phyloP scores from a whole-genome alignment of 2,329 filamentous ascomycete species.

The Zymoseptoria crescenta region DNA sequence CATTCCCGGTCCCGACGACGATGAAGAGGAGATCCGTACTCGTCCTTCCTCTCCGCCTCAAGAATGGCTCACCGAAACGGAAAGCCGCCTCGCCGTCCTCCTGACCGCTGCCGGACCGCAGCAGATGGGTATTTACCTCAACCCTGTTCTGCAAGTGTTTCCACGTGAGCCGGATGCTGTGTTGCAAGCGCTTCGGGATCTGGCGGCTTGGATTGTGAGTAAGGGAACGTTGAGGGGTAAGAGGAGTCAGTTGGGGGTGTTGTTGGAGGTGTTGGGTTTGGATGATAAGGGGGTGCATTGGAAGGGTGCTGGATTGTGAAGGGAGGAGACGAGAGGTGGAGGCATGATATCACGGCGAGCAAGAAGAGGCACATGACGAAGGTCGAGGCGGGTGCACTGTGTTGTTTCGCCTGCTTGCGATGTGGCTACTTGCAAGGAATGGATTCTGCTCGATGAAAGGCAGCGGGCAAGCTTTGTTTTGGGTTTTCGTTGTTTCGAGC shows the following conservation, averaged over 20 bases:
- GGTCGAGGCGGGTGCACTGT: no score
- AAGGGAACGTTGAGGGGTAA: constrained; percentile 8
- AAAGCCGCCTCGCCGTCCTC: constrained; percentile 7
- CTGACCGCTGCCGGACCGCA: constrained; percentile 8
- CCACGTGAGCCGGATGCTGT: constrained; percentile 9
- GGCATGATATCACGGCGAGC: no score
- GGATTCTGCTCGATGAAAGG: no score
- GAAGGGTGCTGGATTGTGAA: constrained; percentile 5
- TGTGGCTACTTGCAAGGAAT: no score
- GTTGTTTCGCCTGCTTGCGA: no score
- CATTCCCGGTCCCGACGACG: constrained; percentile 3
- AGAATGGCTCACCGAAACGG: constrained; percentile 11
- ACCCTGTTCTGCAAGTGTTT: constrained; percentile 3
- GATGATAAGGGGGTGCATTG: constrained; percentile 14
- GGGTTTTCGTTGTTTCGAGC: no score
- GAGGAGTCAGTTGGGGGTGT: constrained; percentile 8
- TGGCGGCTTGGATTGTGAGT: constrained; percentile 3
- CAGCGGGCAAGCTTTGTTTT: no score
- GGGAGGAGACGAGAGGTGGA: background rate
- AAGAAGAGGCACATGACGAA: no score
- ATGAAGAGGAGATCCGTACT: background rate
- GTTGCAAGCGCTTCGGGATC: constrained; percentile 9
- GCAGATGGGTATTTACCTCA: constrained; percentile 4
- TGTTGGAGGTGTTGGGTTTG: constrained; percentile 14
- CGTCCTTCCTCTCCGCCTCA: background rate